Conservation (phyloP, 495 filamentous ascomycete genomes). For the Aspergillus taichungensis region DNA sequence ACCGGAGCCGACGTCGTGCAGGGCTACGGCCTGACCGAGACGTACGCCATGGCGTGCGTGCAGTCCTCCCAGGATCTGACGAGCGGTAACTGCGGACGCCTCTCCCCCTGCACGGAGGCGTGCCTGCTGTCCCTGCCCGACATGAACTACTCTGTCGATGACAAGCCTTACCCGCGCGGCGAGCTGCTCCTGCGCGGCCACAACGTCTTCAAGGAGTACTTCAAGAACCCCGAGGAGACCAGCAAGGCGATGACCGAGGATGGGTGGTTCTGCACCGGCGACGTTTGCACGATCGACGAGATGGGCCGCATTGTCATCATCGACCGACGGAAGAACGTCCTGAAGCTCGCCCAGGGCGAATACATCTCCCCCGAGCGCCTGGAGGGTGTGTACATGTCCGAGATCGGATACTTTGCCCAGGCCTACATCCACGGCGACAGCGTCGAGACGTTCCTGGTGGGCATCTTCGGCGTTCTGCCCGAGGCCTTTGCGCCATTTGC, state of each 20-base stretch:
- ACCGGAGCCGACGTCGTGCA: slow-evolving; percentile 75
- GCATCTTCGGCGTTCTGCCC: slow-evolving; percentile 78
- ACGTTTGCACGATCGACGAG: slow-evolving; percentile 76
- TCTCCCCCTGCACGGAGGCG: slow-evolving; percentile 57
- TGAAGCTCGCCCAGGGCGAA: slow-evolving; percentile 96
- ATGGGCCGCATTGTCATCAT: slow-evolving; percentile 86
- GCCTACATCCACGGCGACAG: slow-evolving; percentile 91
- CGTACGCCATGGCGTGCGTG: slow-evolving; percentile 69
- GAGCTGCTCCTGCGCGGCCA: slow-evolving; percentile 79
- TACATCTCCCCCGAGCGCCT: slow-evolving; percentile 96
- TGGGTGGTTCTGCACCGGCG: slow-evolving; percentile 95
- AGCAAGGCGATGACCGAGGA: slow-evolving; percentile 72
- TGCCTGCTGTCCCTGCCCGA: slow-evolving; percentile 86
- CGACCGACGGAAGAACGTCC: slow-evolving; percentile 95
- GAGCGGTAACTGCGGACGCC: slow-evolving; percentile 72
- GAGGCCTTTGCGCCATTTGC: slow-evolving; percentile 73
- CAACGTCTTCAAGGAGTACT: slow-evolving; percentile 75
- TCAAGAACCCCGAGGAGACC: slow-evolving; percentile 81
- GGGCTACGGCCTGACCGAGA: slow-evolving; percentile 92
- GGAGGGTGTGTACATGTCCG: slow-evolving; percentile 85
- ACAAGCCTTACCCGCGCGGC: slow-evolving; percentile 88
- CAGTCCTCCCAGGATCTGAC: slow-evolving; percentile 64
- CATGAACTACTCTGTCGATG: slow-evolving; percentile 85
- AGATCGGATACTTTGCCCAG: slow-evolving; percentile 63
- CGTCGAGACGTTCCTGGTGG: slow-evolving; percentile 74